Conservation (phyloP, 1,139 yeast species). For the Suhomyces panamericanus region DNA sequence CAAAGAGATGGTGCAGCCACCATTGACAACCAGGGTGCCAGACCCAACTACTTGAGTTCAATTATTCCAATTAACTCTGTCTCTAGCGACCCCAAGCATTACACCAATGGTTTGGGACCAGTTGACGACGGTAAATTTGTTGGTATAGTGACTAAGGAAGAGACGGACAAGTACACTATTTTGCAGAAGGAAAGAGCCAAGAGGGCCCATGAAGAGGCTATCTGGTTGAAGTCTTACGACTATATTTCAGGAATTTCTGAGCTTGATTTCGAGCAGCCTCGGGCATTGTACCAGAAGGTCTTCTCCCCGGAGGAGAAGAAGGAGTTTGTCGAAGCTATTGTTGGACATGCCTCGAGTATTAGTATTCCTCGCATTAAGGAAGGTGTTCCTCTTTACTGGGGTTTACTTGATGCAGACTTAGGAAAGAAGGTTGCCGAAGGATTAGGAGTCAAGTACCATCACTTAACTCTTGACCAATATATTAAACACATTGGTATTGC, state of each 20-base stretch:
- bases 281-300: constrained; percentile 40
- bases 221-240: constrained; percentile 39
- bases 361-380: constrained; percentile 29
- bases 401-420: constrained; percentile 33
- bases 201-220: constrained; percentile 35
- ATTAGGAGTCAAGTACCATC: constrained; percentile 32
- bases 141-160: constrained; percentile 30
- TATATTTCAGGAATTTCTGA: constrained; percentile 42
- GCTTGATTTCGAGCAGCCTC: constrained; percentile 46
- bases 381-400: constrained; percentile 41
- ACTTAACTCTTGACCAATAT: constrained; percentile 28
- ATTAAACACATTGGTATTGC: constrained; percentile 21
- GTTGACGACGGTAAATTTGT: constrained; percentile 21
- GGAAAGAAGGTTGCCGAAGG: constrained; percentile 37
- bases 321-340: constrained; percentile 36
- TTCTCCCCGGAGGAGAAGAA: constrained; percentile 30
- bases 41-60: constrained; percentile 36
- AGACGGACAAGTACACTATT: constrained; percentile 25
- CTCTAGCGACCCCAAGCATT: constrained; percentile 18
- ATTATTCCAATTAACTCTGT: constrained; percentile 23
- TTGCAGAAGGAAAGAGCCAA: constrained; percentile 26
- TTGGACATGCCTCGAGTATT: constrained; percentile 39
- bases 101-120: constrained; percentile 21
- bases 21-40: constrained; percentile 22
- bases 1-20: constrained; percentile 41